Evolutionary conservation across 1,284 basidiomycete genomes (phyloP).

Genomic region (Malassezia sp.): DNA sequence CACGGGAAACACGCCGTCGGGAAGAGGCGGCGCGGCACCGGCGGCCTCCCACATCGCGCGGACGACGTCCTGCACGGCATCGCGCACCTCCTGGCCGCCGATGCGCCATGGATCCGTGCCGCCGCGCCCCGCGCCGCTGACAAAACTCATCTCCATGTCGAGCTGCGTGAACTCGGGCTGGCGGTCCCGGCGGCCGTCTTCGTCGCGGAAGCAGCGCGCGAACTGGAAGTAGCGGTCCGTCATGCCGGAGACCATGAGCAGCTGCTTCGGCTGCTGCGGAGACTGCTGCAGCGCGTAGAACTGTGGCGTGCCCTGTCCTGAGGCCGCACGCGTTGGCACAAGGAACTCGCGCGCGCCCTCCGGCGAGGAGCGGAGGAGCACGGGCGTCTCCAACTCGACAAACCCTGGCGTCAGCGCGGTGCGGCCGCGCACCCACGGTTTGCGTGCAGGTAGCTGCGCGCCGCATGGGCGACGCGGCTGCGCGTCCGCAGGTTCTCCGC

Average conservation of each 20-base stretch:
- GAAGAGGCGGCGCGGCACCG: slow-evolving; percentile 51
- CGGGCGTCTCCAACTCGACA: slow-evolving; percentile 81
- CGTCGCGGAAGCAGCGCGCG: slow-evolving; percentile 86
- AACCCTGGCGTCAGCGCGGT: too few relatives aligned
- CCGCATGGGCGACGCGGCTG: slow-evolving; percentile 64
- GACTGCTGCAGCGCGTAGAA: slow-evolving; percentile 90
- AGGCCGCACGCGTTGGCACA: slow-evolving; percentile 80
- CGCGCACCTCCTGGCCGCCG: slow-evolving; percentile 34
- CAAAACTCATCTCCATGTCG: slow-evolving; percentile 90
- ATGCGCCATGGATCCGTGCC: slow-evolving; percentile 58
- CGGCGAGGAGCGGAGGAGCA: slow-evolving; percentile 80
- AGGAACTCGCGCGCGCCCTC: slow-evolving; percentile 91
- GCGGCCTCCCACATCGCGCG: slow-evolving; percentile 58
- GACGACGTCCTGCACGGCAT: slow-evolving; percentile 31
- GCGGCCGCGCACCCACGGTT: slow-evolving; percentile 51
- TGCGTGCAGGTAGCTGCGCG: slow-evolving; percentile 63
- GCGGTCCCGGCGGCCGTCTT: slow-evolving; percentile 81
- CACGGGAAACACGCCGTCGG: not conserved
- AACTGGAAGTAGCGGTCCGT: slow-evolving; percentile 83
- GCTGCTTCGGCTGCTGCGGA: slow-evolving; percentile 89
- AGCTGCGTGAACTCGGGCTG: slow-evolving; percentile 95
- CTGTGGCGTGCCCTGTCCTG: slow-evolving; percentile 50
- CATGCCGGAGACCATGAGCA: slow-evolving; percentile 79
- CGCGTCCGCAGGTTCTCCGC: slow-evolving; percentile 68
- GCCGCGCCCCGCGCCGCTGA: slow-evolving; percentile 54